phyloP scores from a whole-genome alignment of 2,329 filamentous ascomycete species.

The Monosporascus cannonballus region DNA sequence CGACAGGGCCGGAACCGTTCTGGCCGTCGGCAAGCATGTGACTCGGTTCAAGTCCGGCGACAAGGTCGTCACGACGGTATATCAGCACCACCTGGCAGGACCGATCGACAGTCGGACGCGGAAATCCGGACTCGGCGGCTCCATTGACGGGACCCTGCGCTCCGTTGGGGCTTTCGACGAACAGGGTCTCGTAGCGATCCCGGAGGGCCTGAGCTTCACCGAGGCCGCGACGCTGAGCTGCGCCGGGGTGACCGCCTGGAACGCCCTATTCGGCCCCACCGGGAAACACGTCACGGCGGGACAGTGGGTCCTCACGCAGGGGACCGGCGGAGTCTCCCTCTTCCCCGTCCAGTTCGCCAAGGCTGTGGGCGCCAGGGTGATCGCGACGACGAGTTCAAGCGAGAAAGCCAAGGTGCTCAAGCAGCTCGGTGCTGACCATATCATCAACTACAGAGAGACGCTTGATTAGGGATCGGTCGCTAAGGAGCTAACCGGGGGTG shows the following conservation, averaged over 20 bases:
- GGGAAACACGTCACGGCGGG: constrained; percentile 7
- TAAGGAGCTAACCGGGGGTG: constrained; percentile 27
- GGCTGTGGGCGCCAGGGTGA: constrained; percentile 7
- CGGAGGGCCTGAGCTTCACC: constrained; percentile 37
- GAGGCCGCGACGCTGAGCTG: constrained; percentile 46
- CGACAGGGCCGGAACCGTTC: constrained; percentile 46
- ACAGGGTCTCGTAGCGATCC: constrained; percentile 56
- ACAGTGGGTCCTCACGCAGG: constrained; percentile 33
- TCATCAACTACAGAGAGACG: constrained; percentile 37
- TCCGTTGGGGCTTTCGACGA: constrained; percentile 25
- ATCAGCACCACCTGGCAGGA: constrained; percentile 16
- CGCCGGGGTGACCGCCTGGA: constrained; percentile 46
- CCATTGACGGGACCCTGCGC: constrained; percentile 26
- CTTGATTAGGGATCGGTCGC: constrained; percentile 34
- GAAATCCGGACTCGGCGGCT: constrained; percentile 16
- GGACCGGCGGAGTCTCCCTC: constrained; percentile 36
- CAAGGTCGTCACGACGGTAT: constrained; percentile 35
- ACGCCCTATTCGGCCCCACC: constrained; percentile 45
- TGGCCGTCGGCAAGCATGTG: constrained; percentile 40
- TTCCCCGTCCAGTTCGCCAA: background rate
- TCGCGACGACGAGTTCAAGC: constrained; percentile 33
- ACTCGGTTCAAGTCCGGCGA: constrained; percentile 44
- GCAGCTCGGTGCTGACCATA: constrained; percentile 33
- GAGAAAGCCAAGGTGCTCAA: constrained; percentile 30
- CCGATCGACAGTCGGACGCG: constrained; percentile 5